Evolutionary conservation across 2,329 filamentous ascomycete species (phyloP), one percentile per base, ranked within the genome.

Genomic region (Alternaria tenuissima): DNA sequence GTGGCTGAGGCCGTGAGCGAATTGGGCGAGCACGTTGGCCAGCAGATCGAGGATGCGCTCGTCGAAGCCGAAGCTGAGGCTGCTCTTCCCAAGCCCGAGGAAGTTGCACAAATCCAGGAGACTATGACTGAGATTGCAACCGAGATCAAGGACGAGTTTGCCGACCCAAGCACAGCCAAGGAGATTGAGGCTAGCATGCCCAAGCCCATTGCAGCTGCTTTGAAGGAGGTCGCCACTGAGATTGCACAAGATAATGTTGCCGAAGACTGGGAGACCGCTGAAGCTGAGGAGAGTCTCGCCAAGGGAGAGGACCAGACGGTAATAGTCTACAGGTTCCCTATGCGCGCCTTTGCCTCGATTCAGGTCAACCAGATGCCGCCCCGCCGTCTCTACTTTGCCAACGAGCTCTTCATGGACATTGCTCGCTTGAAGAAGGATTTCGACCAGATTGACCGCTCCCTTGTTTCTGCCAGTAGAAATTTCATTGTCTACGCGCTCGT

Each of bases 371-470:
- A 76, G 41, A 79, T 80, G 83, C 88, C 76, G 82, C 86, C 65
- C 79, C 84, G 62, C 80, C 84, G 61, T 79, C 85, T 89, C 4
- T 80, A 84, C 52, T 89, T 98, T 77, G 89, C 90, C 38, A 88
- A 92, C 58, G 91, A 94, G 67, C 87, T 90, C 43, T 89, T 97
- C 70, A 91, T 97, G 84, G 93, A 97, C 70, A 95, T 99, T 75
- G 94, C 95, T 52, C 88, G 93, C 59, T 85, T 98, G 65, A 97
- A 97, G 85, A 98, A 98, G 81, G 93, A 97, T 5, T 98, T 98
- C 72, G 95, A 99, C 74, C 95, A 98, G 81, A 90, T 97, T 63
- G 95, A 99, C 76, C 91, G 96, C 66, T 96, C 94, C 64, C 86
- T 99, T 32, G 94, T 94, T 51, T 91, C 94, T 5, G 94, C 94